A percentile compares a stretch with the other conserved stretches of the same genome.
These are phyloP conservation scores for Conidiobolus incongruus DNA, from an alignment of 371 early-diverging fungal genomes.

Conservation along the genomic window DNA sequence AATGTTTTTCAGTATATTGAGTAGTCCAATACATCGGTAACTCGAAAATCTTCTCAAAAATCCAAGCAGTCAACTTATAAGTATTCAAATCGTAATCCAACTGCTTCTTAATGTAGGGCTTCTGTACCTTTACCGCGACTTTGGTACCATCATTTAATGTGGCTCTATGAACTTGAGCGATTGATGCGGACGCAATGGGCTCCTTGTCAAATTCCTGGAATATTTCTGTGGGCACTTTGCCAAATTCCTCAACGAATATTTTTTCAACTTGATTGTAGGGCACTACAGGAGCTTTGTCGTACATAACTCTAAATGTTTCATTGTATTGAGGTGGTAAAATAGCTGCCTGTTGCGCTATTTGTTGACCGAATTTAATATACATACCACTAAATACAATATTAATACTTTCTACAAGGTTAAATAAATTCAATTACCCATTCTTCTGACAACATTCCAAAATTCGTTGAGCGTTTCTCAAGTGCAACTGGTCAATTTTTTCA, in stretches of 20 bases:
- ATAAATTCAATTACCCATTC: constrained; percentile 29
- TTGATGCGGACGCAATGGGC: constrained; percentile 76
- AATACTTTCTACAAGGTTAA: background rate
- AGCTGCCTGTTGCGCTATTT: constrained; percentile 56
- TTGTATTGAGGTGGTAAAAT: constrained; percentile 56
- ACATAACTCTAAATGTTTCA: constrained; percentile 37
- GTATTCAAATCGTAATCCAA: constrained; percentile 65
- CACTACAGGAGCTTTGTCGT: constrained; percentile 63
- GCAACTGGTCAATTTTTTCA: constrained; percentile 24
- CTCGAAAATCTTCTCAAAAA: constrained; percentile 56
- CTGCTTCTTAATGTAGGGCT: constrained; percentile 63
- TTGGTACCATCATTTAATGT: constrained; percentile 34
- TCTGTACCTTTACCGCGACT: constrained; percentile 87
- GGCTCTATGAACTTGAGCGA: constrained; percentile 84
- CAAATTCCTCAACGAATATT: constrained; percentile 46
- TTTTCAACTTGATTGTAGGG: constrained; percentile 34
- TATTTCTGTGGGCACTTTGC: constrained; percentile 26
- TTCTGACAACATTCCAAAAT: constrained; percentile 54
- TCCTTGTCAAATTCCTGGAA: constrained; percentile 44
- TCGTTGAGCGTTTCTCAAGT: constrained; percentile 39
- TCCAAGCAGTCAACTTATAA: constrained; percentile 24
- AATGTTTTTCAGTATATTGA: constrained; percentile 47
- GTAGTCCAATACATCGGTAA: constrained; percentile 62
- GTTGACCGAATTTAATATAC: constrained; percentile 78
- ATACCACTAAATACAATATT: constrained; percentile 24